phyloP scores from a whole-genome alignment of 352 stramenopile genomes.

The Pythium graminicola region DNA sequence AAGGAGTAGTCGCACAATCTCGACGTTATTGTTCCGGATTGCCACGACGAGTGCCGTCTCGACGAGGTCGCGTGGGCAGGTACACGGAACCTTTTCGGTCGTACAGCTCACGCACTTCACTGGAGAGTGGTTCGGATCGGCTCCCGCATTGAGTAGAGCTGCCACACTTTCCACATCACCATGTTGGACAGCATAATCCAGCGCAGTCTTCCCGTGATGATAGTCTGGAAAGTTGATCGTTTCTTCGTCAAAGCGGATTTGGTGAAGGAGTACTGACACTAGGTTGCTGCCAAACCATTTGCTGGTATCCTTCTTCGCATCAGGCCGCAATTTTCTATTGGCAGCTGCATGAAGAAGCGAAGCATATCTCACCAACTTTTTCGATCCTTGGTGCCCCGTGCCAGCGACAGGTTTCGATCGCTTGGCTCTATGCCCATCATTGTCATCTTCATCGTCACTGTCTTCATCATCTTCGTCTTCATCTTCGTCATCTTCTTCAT shows the following conservation, averaged over 20 bases:
- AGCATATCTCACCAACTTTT: constrained; percentile 34
- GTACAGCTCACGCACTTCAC: constrained; percentile 36
- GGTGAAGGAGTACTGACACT: constrained; percentile 41
- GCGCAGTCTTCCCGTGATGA: constrained; percentile 42
- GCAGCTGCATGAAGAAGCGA: constrained; percentile 50
- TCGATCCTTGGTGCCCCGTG: not conserved
- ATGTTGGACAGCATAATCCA: constrained; percentile 49
- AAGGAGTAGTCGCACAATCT: constrained; percentile 36
- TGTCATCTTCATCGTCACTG: constrained; percentile 7
- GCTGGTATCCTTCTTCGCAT: constrained; percentile 23
- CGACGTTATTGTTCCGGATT: constrained; percentile 28
- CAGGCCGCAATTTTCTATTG: constrained; percentile 32
- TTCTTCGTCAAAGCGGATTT: constrained; percentile 28
- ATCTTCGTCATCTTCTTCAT: constrained; percentile 9
- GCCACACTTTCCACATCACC: constrained; percentile 35
- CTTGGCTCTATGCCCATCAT: not conserved
- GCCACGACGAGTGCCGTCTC: constrained; percentile 42
- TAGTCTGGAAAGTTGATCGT: constrained; percentile 45
- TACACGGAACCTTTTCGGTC: constrained; percentile 24
- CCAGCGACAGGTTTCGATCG: not conserved
- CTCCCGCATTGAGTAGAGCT: constrained; percentile 30
- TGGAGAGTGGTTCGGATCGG: constrained; percentile 48
- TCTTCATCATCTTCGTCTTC: constrained; percentile 6
- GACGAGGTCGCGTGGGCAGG: constrained; percentile 35
- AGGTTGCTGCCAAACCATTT: constrained; percentile 55